phyloP scores from a whole-genome alignment of 768 basidiomycete genomes.

The Strobilomyces echinocephalus region DNA sequence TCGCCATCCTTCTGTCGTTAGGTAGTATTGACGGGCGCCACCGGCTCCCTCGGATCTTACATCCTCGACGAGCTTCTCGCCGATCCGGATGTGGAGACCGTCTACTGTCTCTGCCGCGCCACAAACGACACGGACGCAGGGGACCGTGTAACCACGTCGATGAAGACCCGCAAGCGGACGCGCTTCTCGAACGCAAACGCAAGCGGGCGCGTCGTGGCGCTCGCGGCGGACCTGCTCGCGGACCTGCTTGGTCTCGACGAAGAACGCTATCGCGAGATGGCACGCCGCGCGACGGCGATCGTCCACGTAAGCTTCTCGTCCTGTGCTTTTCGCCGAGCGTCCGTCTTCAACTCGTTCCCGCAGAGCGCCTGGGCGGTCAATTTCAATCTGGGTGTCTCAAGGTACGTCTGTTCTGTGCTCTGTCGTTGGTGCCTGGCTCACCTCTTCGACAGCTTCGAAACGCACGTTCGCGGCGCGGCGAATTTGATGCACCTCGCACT shows the following conservation, averaged over 20 bases:
- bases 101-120: constrained; percentile 51
- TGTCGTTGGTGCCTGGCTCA: too few relatives aligned
- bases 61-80: constrained; percentile 43
- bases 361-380: constrained; percentile 58
- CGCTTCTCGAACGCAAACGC: not conserved
- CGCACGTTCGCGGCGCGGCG: constrained; percentile 45
- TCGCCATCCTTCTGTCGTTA: not conserved
- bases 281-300: constrained; percentile 37
- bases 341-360: not conserved
- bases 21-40: constrained; percentile 46
- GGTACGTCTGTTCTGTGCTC: constrained; percentile 9
- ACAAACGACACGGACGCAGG: constrained; percentile 40
- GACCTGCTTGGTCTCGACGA: constrained; percentile 37
- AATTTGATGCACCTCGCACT: constrained; percentile 49
- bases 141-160: constrained; percentile 37
- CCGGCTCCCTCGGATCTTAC: constrained; percentile 52
- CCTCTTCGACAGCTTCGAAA: constrained; percentile 31
- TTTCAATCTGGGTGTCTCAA: constrained; percentile 39
- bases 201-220: constrained; percentile 33
- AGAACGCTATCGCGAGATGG: constrained; percentile 34
- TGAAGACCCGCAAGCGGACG: constrained; percentile 31
- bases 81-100: constrained; percentile 33
- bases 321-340: not conserved
- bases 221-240: constrained; percentile 40
- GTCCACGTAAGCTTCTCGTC: constrained; percentile 36